A percentile compares a stretch with the other conserved stretches of the same genome.
phyloP scores from a whole-genome alignment of 148 eudicot species.

The Persicaria tinctoria region DNA sequence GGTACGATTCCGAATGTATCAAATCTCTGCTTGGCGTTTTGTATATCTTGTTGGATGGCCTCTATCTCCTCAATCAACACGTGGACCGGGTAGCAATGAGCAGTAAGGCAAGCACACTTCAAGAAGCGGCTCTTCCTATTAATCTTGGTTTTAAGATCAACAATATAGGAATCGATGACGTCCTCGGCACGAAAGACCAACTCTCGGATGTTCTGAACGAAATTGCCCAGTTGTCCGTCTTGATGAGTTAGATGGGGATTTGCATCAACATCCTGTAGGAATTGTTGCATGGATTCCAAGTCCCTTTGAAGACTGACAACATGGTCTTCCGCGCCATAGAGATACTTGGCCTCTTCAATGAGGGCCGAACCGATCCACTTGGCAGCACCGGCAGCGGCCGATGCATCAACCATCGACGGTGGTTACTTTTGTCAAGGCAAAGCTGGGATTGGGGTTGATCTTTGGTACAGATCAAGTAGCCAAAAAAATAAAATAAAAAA shows the following conservation, averaged over 20 bases:
- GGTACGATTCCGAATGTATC: no score
- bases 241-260: background rate
- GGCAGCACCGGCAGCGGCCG: background rate
- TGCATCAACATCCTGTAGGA: background rate
- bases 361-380: background rate
- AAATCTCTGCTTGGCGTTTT: no score
- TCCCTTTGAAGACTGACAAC: background rate
- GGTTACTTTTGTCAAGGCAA: background rate
- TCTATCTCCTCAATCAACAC: no score
- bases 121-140: no score
- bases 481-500: no score
- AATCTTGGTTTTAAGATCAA: no score
- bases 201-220: background rate
- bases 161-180: no score
- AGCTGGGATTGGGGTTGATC: no score
- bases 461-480: no score
- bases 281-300: background rate
- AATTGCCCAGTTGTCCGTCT: conserved; percentile 1
- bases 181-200: conserved; percentile 4
- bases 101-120: no score
- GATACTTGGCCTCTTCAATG: background rate
- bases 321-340: background rate
- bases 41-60: no score
- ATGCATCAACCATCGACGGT: background rate
- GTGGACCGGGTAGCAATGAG: no score